Conservation (phyloP, 2,329 filamentous ascomycete species). For the Aspergillus oerlinghausenensis region DNA sequence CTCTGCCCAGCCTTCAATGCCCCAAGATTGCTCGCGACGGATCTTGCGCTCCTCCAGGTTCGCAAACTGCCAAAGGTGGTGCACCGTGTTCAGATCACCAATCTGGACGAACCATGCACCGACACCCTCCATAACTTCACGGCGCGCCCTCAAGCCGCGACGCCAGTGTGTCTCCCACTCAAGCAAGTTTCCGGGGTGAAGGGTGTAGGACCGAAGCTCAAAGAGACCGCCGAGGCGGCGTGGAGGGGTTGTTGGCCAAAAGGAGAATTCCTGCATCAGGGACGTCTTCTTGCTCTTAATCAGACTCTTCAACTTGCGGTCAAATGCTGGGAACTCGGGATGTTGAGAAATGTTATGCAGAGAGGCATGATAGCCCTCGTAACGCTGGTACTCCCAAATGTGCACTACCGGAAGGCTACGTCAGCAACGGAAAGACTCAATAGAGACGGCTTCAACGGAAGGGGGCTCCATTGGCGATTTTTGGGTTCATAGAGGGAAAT, state of each 20-base stretch:
- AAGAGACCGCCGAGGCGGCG: conserved; percentile 88
- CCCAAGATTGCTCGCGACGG: conserved; percentile 91
- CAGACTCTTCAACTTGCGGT: conserved; percentile 76
- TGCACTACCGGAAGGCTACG: conserved; percentile 63
- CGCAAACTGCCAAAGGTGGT: conserved; percentile 98
- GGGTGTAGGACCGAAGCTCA: conserved; percentile 91
- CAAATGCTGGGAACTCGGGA: conserved; percentile 78
- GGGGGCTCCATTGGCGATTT: neutral
- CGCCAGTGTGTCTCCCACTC: conserved; percentile 99
- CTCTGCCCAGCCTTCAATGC: conserved; percentile 89
- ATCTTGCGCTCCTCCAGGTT: conserved; percentile 90
- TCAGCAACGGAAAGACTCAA: conserved; percentile 19
- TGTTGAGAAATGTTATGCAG: conserved; percentile 78
- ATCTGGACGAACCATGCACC: conserved; percentile 99
- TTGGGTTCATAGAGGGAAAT: conserved; percentile 31
- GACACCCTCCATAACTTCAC: conserved; percentile 97
- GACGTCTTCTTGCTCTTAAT: conserved; percentile 82
- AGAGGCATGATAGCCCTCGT: conserved; percentile 91
- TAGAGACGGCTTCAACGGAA: neutral
- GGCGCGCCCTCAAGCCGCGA: conserved; percentile 79
- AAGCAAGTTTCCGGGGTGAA: conserved; percentile 90
- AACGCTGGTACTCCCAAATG: conserved; percentile 99
- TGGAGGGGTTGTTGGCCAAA: conserved; percentile 94
- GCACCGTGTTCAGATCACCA: conserved; percentile 93
- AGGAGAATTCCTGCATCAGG: conserved; percentile 98